A percentile compares a stretch with the other conserved stretches of the same genome.
phyloP scores from a whole-genome alignment of 1,284 basidiomycete species.

The Exobasidium rhododendri region DNA sequence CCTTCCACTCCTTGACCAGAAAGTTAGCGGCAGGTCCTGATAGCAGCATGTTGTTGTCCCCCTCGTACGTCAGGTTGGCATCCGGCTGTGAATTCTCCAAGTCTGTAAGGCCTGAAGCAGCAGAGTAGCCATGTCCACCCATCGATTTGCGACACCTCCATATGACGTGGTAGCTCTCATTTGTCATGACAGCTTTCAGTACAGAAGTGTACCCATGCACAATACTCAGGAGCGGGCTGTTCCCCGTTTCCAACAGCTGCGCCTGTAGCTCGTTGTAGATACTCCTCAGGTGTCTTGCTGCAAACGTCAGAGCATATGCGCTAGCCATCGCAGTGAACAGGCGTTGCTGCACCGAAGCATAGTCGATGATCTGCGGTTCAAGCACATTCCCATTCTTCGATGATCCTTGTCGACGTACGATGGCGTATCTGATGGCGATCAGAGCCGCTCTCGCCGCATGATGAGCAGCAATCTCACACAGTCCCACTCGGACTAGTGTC shows the following conservation, averaged over 20 bases:
- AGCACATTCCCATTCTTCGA: constrained; percentile 23
- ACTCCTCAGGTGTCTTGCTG: constrained; percentile 27
- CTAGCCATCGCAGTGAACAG: constrained; percentile 36
- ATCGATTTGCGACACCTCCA: constrained; percentile 34
- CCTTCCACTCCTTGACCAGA: constrained; percentile 1
- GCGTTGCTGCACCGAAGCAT: constrained; percentile 32
- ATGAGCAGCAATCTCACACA: constrained; percentile 40
- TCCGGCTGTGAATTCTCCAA: constrained; percentile 41
- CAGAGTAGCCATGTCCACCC: constrained; percentile 40
- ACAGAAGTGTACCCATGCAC: constrained; percentile 43
- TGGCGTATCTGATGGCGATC: constrained; percentile 36
- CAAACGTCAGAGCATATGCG: constrained; percentile 36
- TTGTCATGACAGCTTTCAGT: constrained; percentile 38
- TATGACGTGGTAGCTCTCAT: constrained; percentile 31
- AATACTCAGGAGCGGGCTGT: constrained; percentile 27
- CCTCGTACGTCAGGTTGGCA: constrained; percentile 43
- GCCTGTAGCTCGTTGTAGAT: constrained; percentile 27
- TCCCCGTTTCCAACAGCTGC: constrained; percentile 20
- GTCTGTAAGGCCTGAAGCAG: constrained; percentile 33
- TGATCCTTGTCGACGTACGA: constrained; percentile 36
- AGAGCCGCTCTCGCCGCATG: constrained; percentile 33
- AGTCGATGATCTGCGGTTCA: constrained; percentile 42
- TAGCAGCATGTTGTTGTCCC: constrained; percentile 42
- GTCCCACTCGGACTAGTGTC: constrained; percentile 40
- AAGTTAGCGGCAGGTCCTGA: constrained; percentile 39